Conservation (phyloP, 352 stramenopile genomes). For the Pythium rishiriense region DNA sequence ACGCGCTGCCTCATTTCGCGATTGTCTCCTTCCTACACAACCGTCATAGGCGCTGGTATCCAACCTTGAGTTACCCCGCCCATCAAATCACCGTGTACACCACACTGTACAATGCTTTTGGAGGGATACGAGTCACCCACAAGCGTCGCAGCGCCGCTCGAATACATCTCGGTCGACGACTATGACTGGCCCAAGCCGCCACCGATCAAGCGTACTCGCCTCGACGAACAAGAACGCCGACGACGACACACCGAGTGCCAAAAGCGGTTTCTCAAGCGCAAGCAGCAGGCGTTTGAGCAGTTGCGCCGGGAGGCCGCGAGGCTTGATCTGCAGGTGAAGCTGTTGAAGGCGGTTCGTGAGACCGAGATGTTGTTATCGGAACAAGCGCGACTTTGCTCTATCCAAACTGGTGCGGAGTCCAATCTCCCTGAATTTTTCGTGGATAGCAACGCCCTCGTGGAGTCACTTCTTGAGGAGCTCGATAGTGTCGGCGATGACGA, state of each 20-base stretch:
- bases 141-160: not conserved
- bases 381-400: too few relatives aligned
- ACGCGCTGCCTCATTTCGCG: too few relatives aligned
- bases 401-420: too few relatives aligned
- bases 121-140: not conserved
- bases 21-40: too few relatives aligned
- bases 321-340: slow-evolving; percentile 4
- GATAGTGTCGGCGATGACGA: not conserved
- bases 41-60: too few relatives aligned
- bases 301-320: not conserved
- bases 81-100: too few relatives aligned
- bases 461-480: not conserved
- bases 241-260: slow-evolving; percentile 7
- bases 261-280: slow-evolving; percentile 9
- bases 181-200: not conserved
- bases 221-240: not conserved
- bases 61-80: too few relatives aligned
- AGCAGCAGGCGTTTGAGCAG: not conserved
- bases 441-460: too few relatives aligned
- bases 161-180: slow-evolving; percentile 1
- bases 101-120: not conserved
- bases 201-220: not conserved
- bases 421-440: too few relatives aligned
- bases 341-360: not conserved
- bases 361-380: not conserved